Evolutionary conservation across 768 basidiomycete species (phyloP), one percentile per base, ranked within the genome.

Genomic region (Termitomyces bulborhizus): DNA sequence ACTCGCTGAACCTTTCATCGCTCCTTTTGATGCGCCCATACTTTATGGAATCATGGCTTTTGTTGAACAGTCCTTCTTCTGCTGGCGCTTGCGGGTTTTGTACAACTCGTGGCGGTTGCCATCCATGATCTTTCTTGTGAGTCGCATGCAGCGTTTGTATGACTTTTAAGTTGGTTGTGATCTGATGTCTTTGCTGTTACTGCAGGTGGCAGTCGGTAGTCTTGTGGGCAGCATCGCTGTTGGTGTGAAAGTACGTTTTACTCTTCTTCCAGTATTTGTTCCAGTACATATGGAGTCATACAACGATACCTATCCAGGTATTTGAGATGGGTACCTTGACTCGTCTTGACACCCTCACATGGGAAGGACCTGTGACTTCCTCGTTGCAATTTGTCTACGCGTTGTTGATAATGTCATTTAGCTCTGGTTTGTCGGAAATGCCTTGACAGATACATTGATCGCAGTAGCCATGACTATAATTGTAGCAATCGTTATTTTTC

Each of bases 341-440:
- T 11, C 31, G 12, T 31, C 46, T 57, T 6, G 29, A 37, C 34
- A 44, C 51, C n/a, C 56, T 57, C 18, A 48, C 34, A 37, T 57
- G 56, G 51, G 15, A 37, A 16, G 15, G 1, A 37, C 4, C 15
- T 16, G 36, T 37, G 15, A 37, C 15, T 4, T 37, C 13, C 5
- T 37, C 15, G 5, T 15, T 37, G 32, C 13, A 5, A 15, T 16
- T 1, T 37, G 15, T 16, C 5, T 37, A 1, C 0, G 7, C 18
- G 21, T 34, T 37, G 9, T 45, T 13, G 6, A 39, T 31, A 12
- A 16, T 45, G 6, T 31, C 16, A 24, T 36, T 8, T 16, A 41
- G 41, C 41, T 41, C 3, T 41, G 18, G 18, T n/a, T 21, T 11
- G 41, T 4, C n/a, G 41, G 18, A 11, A 41, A 9, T 11, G 41